Conservation (phyloP, 495 filamentous ascomycete genomes). For the Aspergillus funiculosus region DNA sequence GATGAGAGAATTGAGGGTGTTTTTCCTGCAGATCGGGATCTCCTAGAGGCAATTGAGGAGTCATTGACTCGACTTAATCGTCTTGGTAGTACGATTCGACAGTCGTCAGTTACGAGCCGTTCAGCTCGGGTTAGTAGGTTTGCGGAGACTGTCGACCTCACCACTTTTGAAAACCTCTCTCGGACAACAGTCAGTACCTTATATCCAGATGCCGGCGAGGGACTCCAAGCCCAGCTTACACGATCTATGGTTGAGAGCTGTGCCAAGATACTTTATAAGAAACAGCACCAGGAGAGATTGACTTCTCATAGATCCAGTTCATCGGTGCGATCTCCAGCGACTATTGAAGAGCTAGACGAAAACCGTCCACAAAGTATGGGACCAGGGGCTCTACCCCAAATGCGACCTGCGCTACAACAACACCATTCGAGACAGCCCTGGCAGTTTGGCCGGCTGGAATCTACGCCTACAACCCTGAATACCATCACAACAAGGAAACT, state of each 20-base stretch:
- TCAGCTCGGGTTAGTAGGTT: background rate
- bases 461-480: too few relatives aligned
- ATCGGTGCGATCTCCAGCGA: background rate
- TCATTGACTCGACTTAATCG: background rate
- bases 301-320: background rate
- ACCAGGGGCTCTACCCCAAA: too few relatives aligned
- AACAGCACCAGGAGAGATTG: background rate
- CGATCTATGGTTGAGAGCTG: constrained; percentile 1
- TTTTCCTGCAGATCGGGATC: background rate
- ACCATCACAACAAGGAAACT: too few relatives aligned
- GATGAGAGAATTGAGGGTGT: background rate
- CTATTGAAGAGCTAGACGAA: background rate
- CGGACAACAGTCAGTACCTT: background rate
- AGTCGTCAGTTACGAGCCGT: constrained; percentile 1
- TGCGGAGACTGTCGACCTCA: background rate
- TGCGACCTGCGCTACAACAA: too few relatives aligned
- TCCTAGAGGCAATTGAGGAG: constrained; percentile 1
- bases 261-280: constrained; percentile 1
- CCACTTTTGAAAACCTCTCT: background rate
- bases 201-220: constrained; percentile 2
- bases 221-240: background rate
- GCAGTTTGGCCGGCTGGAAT: too few relatives aligned
- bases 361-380: background rate
- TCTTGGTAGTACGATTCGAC: constrained; percentile 5
- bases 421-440: too few relatives aligned